Evolutionary conservation across 768 basidiomycete genomes (phyloP), one percentile per base, ranked within the genome.

Genomic region (Termitomyces sp.): DNA sequence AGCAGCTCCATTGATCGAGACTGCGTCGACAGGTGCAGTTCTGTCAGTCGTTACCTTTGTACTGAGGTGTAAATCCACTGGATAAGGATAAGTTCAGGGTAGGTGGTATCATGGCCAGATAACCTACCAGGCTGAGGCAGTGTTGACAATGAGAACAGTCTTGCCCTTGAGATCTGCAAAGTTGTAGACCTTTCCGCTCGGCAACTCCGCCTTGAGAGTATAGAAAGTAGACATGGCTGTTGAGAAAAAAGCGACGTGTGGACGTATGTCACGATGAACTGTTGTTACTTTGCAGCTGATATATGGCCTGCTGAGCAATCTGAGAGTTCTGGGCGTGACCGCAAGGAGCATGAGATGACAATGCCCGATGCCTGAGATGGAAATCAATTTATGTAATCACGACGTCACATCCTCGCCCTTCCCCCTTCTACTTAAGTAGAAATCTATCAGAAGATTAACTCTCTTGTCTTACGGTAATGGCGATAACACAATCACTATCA

Each of bases 1-100:
- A 36, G 11, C 27, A 57, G 12, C 15, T 31, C 23, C 23, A 25
- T 36, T 25, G 1, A 27, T 49, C 33, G 25, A 18, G 35, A 49
- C 16, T n/a, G 33, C 6, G 38, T 25, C 22, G n/a, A 51, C 13
- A 29, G 23, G 43, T 18, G 11, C 13, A 15, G 16, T 13, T 32
- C n/a, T 29, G 20, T 29, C 25, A 25, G 23, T 12, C 20, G 12
- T 33, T 53, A 80, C 86, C 88, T 66, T 77, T 83, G 70, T 89
- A 90, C 65, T 91, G 89, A 6, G 88, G 85, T 10, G 89, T 91
- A 66, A 91, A 91, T n/a, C 89, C 89, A 63, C 89, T 91, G 35
- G 23, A 27, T 45, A 25, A 40, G 20, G 23, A 29, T 52, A 7
- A 51, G 29, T 29, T 39, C 27, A 15, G 6, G 25, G 25, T 47